Evolutionary conservation across 1,284 basidiomycete genomes (phyloP), one percentile per base, ranked within the genome.

Genomic region (Cerrena zonata): DNA sequence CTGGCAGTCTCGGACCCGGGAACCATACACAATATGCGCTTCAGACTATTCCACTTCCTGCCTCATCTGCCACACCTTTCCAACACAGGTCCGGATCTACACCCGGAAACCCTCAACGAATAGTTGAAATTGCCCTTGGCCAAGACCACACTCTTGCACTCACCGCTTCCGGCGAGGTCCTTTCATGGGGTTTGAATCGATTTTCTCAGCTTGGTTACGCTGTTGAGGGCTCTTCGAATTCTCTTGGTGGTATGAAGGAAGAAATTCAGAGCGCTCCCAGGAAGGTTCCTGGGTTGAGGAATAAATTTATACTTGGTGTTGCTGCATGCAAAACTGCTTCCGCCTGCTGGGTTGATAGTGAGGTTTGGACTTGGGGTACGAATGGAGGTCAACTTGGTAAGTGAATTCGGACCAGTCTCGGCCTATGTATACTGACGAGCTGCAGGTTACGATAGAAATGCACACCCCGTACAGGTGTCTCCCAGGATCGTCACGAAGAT

Each of bases 361-460:
- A 85, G n/a, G 79, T 98, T 0, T 97, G 83, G 69, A 96, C 94
- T 0, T 99, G 94, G 94, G 96, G 95, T 0, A 93, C 89, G 22
- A 97, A 98, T 67, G 80, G 79, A 27, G 96, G 96, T 0, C 96
- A 99, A 65, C 76, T 99, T 2, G 94, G 94, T 82, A 49, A 27
- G 72, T 59, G 27, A 23, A 12, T 44, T 10, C 22, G 25, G 22
- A 26, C 24, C 30, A 34, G 15, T 34, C 7, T 34, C 15, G n/a
- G n/a, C n/a, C 15, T 15, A 15, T 34, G 30, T 15, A 15, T 7
- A 34, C 30, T 34, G 15, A 34, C 30, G 30, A 15, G 15, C 10
- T 27, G 10, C 51, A 87, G 85, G 87, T 1, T 91, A 91, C 56
- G 85, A 89, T 54, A 88, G 82, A 61, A 66, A 72, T 3, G 76